Percentiles rank a stretch among this genome's conserved stretches.
These are phyloP conservation scores for Suillus tomentosus DNA, from an alignment of 768 basidiomycete species.

Conservation along the genomic window DNA sequence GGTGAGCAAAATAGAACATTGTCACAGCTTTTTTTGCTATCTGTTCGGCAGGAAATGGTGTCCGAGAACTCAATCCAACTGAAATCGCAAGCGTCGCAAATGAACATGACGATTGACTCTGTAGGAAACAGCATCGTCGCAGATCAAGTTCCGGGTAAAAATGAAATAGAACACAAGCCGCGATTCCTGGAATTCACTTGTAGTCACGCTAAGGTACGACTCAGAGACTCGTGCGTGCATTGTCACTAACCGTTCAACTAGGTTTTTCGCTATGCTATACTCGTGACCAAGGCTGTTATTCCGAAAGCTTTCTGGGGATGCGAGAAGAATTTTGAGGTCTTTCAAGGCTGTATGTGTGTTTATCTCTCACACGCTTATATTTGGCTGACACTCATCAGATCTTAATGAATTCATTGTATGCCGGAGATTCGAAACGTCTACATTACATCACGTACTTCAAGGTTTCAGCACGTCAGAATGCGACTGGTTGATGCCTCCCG, in stretches of 20 bases:
- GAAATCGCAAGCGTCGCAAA: slow-evolving; percentile 50
- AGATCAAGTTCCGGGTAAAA: slow-evolving; percentile 47
- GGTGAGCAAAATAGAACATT: slow-evolving; percentile 36
- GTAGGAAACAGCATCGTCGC: slow-evolving; percentile 47
- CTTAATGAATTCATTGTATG: slow-evolving; percentile 71
- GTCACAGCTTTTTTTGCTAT: slow-evolving; percentile 3
- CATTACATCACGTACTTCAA: slow-evolving; percentile 77
- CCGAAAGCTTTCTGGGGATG: slow-evolving; percentile 83
- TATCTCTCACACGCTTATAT: neutral
- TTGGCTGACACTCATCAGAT: slow-evolving; percentile 42
- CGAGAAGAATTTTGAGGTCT: slow-evolving; percentile 56
- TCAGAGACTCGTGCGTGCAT: slow-evolving; percentile 33
- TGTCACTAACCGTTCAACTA: slow-evolving; percentile 26
- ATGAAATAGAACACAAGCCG: slow-evolving; percentile 57
- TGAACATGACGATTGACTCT: slow-evolving; percentile 55
- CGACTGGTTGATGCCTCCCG: slow-evolving; percentile 69
- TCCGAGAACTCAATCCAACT: slow-evolving; percentile 60
- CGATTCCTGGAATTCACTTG: slow-evolving; percentile 81
- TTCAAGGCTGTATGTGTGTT: slow-evolving; percentile 53
- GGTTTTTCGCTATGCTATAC: slow-evolving; percentile 67
- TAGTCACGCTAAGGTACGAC: slow-evolving; percentile 57
- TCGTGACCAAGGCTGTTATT: slow-evolving; percentile 68
- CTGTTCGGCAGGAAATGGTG: slow-evolving; percentile 62
- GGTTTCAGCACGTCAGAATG: slow-evolving; percentile 74
- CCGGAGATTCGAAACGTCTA: slow-evolving; percentile 81